Evolutionary conservation across 2,329 filamentous ascomycete species (phyloP).

Genomic region (Pyrenochaeta sp.): DNA sequence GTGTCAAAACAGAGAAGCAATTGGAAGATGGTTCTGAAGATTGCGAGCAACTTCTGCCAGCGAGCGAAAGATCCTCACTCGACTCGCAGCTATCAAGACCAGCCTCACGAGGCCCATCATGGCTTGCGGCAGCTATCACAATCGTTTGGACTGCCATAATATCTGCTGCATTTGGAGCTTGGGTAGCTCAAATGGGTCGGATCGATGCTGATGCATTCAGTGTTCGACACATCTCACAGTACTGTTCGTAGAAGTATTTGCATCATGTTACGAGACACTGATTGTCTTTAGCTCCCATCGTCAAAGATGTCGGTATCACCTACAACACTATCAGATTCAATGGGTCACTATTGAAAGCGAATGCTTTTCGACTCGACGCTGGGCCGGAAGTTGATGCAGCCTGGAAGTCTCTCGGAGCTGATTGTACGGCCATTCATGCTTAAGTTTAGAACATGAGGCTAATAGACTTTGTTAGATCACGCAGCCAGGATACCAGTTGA

Average conservation of each 20-base stretch:
- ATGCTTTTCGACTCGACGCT: slow-evolving; percentile 60
- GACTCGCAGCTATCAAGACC: slow-evolving; percentile 8
- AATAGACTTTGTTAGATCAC: slow-evolving; percentile 16
- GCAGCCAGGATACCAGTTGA: slow-evolving; percentile 58
- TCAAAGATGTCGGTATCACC: slow-evolving; percentile 51
- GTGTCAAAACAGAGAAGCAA: slow-evolving; percentile 22
- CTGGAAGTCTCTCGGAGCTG: slow-evolving; percentile 61
- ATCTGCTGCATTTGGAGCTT: slow-evolving; percentile 32
- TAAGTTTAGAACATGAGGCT: neutral
- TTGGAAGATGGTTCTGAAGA: slow-evolving; percentile 23
- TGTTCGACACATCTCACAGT: slow-evolving; percentile 40
- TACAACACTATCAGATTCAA: slow-evolving; percentile 59
- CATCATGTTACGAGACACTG: neutral
- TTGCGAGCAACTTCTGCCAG: slow-evolving; percentile 25
- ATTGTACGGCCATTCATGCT: slow-evolving; percentile 51
- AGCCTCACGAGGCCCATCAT: slow-evolving; percentile 16
- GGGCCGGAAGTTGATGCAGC: slow-evolving; percentile 64
- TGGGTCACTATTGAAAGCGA: slow-evolving; percentile 63
- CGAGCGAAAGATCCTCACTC: slow-evolving; percentile 16
- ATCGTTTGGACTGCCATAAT: slow-evolving; percentile 24
- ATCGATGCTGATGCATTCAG: slow-evolving; percentile 34
- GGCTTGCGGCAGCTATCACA: slow-evolving; percentile 19
- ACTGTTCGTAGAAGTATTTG: slow-evolving; percentile 27
- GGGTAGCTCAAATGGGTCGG: slow-evolving; percentile 16
- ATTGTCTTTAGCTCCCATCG: slow-evolving; percentile 34